These are phyloP conservation scores for Graphilbum sp. DNA, from an alignment of 2,329 filamentous ascomycete genomes.

Conservation along the genomic window DNA sequence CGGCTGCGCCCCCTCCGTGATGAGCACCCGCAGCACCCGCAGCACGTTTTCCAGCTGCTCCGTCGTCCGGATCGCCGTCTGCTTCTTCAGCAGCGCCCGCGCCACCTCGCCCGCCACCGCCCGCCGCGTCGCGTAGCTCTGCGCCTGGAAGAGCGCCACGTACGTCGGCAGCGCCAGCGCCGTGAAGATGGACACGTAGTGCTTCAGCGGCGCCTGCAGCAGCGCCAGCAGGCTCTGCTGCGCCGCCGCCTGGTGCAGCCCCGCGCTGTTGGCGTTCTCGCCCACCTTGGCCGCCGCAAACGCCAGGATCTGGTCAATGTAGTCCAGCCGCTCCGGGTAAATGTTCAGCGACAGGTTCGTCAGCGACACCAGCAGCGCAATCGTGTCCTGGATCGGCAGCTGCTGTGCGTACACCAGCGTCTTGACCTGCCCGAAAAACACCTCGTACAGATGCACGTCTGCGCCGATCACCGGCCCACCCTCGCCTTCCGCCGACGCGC, in stretches of 20 bases:
- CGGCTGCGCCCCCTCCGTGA: slow-evolving; percentile 79
- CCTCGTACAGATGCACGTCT: slow-evolving; percentile 82
- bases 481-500: slow-evolving; percentile 14
- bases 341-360: slow-evolving; percentile 90
- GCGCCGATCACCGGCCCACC: slow-evolving; percentile 35
- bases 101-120: slow-evolving; percentile 83
- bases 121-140: slow-evolving; percentile 82
- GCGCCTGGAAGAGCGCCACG: slow-evolving; percentile 73
- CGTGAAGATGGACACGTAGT: slow-evolving; percentile 92
- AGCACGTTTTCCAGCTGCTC: slow-evolving; percentile 78
- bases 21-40: slow-evolving; percentile 75
- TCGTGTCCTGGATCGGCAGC: slow-evolving; percentile 85
- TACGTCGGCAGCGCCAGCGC: slow-evolving; percentile 84
- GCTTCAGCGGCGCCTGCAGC: slow-evolving; percentile 76
- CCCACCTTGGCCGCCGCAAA: slow-evolving; percentile 77
- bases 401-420: slow-evolving; percentile 83
- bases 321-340: slow-evolving; percentile 82
- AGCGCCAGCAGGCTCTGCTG: slow-evolving; percentile 83
- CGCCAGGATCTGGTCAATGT: slow-evolving; percentile 83
- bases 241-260: slow-evolving; percentile 72
- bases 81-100: slow-evolving; percentile 64
- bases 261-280: slow-evolving; percentile 87
- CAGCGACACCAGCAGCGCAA: slow-evolving; percentile 84
- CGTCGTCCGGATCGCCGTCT: slow-evolving; percentile 60
- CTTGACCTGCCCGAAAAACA: slow-evolving; percentile 93